Evolutionary conservation across 805 yeast genomes (phyloP).

Genomic region (Yamadazyma laniorum): DNA sequence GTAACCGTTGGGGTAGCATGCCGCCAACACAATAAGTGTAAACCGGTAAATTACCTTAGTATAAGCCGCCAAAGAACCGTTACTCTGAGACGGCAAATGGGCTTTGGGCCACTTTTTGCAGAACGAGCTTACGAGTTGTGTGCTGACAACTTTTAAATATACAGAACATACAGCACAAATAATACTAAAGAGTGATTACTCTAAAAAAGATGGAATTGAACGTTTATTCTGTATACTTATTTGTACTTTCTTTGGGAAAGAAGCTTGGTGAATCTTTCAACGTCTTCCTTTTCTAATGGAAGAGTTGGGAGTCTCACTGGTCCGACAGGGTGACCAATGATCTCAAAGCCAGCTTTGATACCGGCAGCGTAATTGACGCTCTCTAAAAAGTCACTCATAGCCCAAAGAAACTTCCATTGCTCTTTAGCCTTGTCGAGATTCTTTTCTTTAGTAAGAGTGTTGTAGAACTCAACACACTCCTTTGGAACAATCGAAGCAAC

Average conservation of each 20-base stretch:
- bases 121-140: no score
- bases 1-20: no score
- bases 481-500: conserved; percentile 16
- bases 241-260: conserved; percentile 13
- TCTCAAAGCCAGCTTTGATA: conserved; percentile 15
- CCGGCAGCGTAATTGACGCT: conserved; percentile 15
- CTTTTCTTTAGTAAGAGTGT: conserved; percentile 9
- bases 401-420: conserved; percentile 17
- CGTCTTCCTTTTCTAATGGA: conserved; percentile 12
- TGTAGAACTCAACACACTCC: conserved; percentile 15
- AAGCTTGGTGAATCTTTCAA: conserved; percentile 9
- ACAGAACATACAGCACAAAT: no score
- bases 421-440: conserved; percentile 14
- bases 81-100: no score
- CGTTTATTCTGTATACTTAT: no score
- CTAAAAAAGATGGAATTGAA: no score
- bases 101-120: no score
- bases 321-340: conserved; percentile 15
- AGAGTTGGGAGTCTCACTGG: conserved; percentile 16
- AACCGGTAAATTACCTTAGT: no score
- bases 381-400: conserved; percentile 15
- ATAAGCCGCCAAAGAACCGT: no score
- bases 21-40: no score
- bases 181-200: no score
- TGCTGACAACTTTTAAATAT: no score